These are phyloP conservation scores for Fusarium devonianum DNA, from an alignment of 2,329 filamentous ascomycete genomes.

Conservation along the genomic window DNA sequence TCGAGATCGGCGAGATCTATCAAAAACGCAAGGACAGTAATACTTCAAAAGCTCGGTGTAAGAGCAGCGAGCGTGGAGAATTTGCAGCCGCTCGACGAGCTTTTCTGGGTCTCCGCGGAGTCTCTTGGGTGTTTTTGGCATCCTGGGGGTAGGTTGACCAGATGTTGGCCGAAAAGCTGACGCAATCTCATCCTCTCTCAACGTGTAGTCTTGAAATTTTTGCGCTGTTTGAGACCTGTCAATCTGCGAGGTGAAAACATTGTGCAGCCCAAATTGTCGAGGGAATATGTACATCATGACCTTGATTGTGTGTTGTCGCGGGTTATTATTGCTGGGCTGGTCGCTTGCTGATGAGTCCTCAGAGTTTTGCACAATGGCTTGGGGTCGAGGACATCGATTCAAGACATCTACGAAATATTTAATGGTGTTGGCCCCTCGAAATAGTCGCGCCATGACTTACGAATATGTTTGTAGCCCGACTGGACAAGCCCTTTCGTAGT, in stretches of 20 bases:
- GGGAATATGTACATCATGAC: slow-evolving; percentile 95
- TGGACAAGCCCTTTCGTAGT: slow-evolving; percentile 72
- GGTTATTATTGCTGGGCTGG: slow-evolving; percentile 19
- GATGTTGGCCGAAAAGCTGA: slow-evolving; percentile 34
- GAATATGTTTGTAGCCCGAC: slow-evolving; percentile 81
- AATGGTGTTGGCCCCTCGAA: slow-evolving; percentile 2
- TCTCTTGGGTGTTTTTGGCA: slow-evolving; percentile 64
- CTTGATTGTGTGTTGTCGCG: slow-evolving; percentile 64
- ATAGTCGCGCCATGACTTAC: slow-evolving; percentile 57
- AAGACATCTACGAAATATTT: slow-evolving; percentile 71
- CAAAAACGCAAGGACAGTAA: slow-evolving; percentile 71
- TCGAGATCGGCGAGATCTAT: slow-evolving; percentile 21
- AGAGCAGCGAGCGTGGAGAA: slow-evolving; percentile 75
- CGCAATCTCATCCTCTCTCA: slow-evolving; percentile 82
- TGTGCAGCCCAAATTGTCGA: slow-evolving; percentile 86
- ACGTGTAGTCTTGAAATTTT: slow-evolving; percentile 82
- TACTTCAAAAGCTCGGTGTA: slow-evolving; percentile 80
- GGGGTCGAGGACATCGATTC: slow-evolving; percentile 66
- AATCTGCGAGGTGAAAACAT: slow-evolving; percentile 81
- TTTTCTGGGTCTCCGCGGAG: slow-evolving; percentile 68
- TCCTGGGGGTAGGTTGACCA: slow-evolving; percentile 8
- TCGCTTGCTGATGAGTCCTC: neutral
- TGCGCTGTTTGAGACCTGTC: slow-evolving; percentile 72
- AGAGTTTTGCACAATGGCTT: too few species aligned
- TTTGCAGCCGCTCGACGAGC: slow-evolving; percentile 73